A percentile compares a stretch with the other conserved stretches of the same genome.
Conservation (phyloP, 768 basidiomycete genomes). For the Pholiota molesta region DNA sequence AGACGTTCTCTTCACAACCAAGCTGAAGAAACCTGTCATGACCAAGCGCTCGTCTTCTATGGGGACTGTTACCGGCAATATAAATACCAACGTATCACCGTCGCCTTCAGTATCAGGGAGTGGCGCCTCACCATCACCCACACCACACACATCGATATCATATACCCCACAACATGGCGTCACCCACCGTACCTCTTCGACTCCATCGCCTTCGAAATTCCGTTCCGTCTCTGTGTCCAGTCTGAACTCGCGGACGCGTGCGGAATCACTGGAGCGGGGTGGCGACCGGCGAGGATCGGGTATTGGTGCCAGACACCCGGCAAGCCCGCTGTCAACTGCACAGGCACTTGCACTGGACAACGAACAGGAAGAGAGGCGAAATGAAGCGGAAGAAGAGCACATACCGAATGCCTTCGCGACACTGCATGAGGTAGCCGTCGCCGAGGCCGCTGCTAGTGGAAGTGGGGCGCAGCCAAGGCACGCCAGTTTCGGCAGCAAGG, state of each 20-base stretch:
- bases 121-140: neutral
- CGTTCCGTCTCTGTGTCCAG: neutral
- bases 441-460: neutral
- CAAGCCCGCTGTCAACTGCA: slow-evolving; percentile 1
- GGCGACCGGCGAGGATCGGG: neutral
- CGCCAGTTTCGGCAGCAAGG: neutral
- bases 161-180: neutral
- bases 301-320: neutral
- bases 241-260: neutral
- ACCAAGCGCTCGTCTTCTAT: slow-evolving; percentile 62
- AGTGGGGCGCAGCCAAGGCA: neutral
- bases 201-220: neutral
- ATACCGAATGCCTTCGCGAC: neutral
- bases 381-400: neutral
- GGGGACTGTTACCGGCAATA: slow-evolving; percentile 6
- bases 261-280: neutral
- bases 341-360: neutral
- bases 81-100: neutral
- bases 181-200: neutral
- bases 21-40: slow-evolving; percentile 80
- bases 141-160: neutral
- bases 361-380: neutral
- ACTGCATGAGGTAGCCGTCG: slow-evolving; percentile 2
- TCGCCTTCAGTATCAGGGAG: neutral
- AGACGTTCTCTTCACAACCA: slow-evolving; percentile 70